Evolutionary conservation across 495 filamentous ascomycete species (phyloP), one percentile per base, ranked within the genome.

Genomic region (Parathielavia appendiculata): DNA sequence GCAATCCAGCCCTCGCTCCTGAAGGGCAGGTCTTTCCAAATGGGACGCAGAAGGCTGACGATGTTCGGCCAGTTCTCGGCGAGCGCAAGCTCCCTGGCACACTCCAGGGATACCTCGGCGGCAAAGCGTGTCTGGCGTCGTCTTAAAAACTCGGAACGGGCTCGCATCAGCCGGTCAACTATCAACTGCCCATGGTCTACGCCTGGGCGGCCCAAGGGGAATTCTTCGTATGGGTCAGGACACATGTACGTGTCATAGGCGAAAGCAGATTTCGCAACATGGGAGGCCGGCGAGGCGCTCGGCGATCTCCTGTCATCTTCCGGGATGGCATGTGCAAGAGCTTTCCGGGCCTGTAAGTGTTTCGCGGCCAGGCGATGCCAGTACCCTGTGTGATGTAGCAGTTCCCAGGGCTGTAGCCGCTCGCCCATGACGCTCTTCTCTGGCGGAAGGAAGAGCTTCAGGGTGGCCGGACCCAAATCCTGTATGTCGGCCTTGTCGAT

Each of bases 231-330:
- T 1, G 91, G 86, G 32, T 87, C 82, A 0, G 86, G 86, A 26
- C 86, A 91, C 65, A 97, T 82, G 70, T 95, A 97, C 11, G 83
- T 87, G 67, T 97, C 92, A 67, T 95, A 92, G 1, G 81, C 76
- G 59, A 85, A 85, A 13, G 83, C 81, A 51, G 87, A 83, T 61
- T 76, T 85, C 2, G 83, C 81, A 23, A 87, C 80, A n/a, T 81
- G 77, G 12, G 86, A 83, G 7, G 86, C 85, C 6, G 86, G 83
- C 36, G 85, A 86, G 60, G 79, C 76, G 23, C 84, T 83, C 0
- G 87, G 86, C 1, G 85, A 77, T 50, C 75, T 76, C 45, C 87
- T 78, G 66, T 95, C 91, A 56, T 90, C 88, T 51, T 84, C 78
- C 22, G 90, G 83, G 47, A 95, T 92, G 12, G 81, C 74, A 45